Evolutionary conservation across 2,329 filamentous ascomycete species (phyloP), one percentile per base, ranked within the genome.

Genomic region (Corniculantispora saksenae): DNA sequence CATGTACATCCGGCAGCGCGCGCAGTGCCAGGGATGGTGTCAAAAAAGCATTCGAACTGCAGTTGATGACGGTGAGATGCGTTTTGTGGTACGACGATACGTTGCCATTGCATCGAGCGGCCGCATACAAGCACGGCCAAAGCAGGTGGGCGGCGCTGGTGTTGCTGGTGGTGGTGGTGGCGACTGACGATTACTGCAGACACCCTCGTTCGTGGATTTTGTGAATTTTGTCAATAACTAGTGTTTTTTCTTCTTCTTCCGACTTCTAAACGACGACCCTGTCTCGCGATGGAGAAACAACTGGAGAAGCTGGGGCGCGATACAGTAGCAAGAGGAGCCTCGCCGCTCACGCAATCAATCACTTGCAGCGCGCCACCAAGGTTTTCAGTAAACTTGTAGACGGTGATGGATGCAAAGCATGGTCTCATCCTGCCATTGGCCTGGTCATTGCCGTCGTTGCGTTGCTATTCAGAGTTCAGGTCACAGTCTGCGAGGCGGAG

Each of bases 21-120:
- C 6, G 12, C 23, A 25, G n/a, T 9, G 15, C 17, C 9, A 21
- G 45, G n/a, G 21, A 61, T 19, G 21, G 19, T 40, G 45, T 38
- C 27, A 21, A 27, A 48, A 23, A 25, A 17, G 19, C 19, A 15
- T 25, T 10, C 15, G 23, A 17, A 53, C 9, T 10, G 25, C 21
- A 47, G n/a, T 54, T 56, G 51, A 48, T 63, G 60, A 56, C 60
- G 60, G 60, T 51, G 23, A 35, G 54, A 15, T 63, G 60, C 60
- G 48, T 63, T 54, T 63, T 32, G 21, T 56, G 60, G 9, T 25
- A 53, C 60, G 50, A 48, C 60, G 51, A 63, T 63, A 63, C 60
- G 51, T 63, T 63, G 40, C 51, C 60, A 63, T 62, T 45, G 23
- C 60, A 55, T 63, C 60, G 60, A 63, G 51, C 9, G 40, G 60